Evolutionary conservation across 768 basidiomycete genomes (phyloP), one percentile per base, ranked within the genome.

Genomic region (Boletus fagicola): DNA sequence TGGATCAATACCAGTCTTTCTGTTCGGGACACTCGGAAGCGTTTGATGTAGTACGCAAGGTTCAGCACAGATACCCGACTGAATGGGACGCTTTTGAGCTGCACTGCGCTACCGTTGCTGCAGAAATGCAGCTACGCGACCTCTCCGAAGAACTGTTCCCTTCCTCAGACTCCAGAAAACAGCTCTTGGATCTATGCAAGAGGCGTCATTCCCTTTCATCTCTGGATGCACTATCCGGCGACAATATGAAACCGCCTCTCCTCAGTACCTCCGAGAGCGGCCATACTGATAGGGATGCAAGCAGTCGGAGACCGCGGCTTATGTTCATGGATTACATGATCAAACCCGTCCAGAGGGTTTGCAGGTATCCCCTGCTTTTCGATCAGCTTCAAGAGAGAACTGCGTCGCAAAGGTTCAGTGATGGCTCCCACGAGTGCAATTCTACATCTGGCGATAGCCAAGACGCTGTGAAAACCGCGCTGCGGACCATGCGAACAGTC

Each of bases 321-420:
- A 78, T 80, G 56, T 85, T 90, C 71, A 75, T 83, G 62, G 96
- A 98, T 74, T 94, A 94, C 68, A 81, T 98, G 75, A 98, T 99
- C 75, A 94, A 94, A 72, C 96, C 96, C n/a, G 82, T 98, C 16
- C 96, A 99, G 72, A 80, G 94, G 50, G 88, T 99, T 49, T 98
- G 95, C 81, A 91, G 88, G 64, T 99, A 99, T 68, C 93, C 94
- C 18, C 80, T 98, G 50, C 80, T 99, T 10, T 82, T 99, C 45
- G 87, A 86, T 56, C 86, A 90, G 64, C 80, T 97, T 36, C 73
- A 71, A 31, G 62, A 62, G 26, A 60, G 59, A 33, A 49, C 43
- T 13, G 49, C 12, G 1, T 28, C 42, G 10, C 56, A 58, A 15
- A 55, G 30, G 35, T 58, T 50, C 47, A 42, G 36, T 18, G 24